Evolutionary conservation across 1,284 basidiomycete genomes (phyloP), one percentile per base, ranked within the genome.

Genomic region (Trichosporon ovoides): DNA sequence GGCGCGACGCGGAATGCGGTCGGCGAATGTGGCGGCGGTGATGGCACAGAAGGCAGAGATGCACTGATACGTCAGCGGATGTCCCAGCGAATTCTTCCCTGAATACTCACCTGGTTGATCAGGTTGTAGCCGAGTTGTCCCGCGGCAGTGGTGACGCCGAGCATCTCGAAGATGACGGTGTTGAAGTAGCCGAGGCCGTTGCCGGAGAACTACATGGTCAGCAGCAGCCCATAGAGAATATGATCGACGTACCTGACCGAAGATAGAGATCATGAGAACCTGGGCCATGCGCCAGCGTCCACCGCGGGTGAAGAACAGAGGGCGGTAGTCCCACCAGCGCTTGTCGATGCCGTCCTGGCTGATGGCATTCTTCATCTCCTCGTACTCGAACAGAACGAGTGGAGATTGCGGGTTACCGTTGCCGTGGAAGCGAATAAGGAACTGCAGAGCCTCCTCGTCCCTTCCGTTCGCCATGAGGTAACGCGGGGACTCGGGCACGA

Each of bases 371-470:
- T 82, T 79, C 68, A 83, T 82, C 67, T 85, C 85, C 53, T 75
- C 78, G 77, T 80, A 81, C 67, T 85, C 81, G n/a, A 85, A 77
- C 31, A 72, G 68, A 22, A 72, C 68, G 18, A 67, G 18, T 81
- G 82, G 35, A 81, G 71, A 40, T 18, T 68, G 38, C 12, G 55
- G 57, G 52, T 71, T 62, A 22, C 66, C 68, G 43, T 67, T 66
- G 12, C 72, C 69, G 61, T 70, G 66, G 18, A 89, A 81, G 68
- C 88, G 86, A 14, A 87, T 84, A 20, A 91, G 81, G 62, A 89
- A 83, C 62, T 84, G 79, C 16, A 87, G 80, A 0, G 88, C 88
- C 65, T 89, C 86, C 0, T 79, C 81, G 54, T 86, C 82, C 7
- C 61, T 57, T 22, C 65, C 63, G n/a, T 65, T 60, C 9, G 61